Base-by-base conservation (phyloP, 768 basidiomycete genomes). In the Pulveroboletus ravenelii region DNA sequence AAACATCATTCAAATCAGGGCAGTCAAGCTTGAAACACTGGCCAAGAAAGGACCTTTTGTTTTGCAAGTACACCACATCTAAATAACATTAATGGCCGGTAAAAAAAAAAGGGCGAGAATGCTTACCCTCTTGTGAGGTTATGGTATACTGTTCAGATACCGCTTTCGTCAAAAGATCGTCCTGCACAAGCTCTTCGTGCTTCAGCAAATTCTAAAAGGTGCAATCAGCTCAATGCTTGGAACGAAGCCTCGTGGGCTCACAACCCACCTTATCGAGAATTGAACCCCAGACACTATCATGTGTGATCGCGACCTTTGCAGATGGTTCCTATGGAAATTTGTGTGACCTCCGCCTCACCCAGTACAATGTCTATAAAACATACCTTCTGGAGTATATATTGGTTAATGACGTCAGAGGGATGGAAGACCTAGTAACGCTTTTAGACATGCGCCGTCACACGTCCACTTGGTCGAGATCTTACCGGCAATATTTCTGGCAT, bases 381-480 rank as follows among this genome's bases (percentile, higher is more conserved):
- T 41, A 55, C 62, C 51, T 50, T 50, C n/a, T 54, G 43, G 1
- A 63, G 48, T 52, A 63, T 51, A 41, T 62, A 65, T 18, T 18
- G 55, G 39, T 65, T 65, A 25, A 63, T 65, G 37, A 53, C 42
- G 14, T 63, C 62, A 10, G 46, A 53, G 5, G 62, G 63, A 10
- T 63, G 62, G 41, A 65, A 63, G 17, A 54, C 57, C 62, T 62
- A 30, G n/a, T 3, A 10, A 27, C 10, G 6, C 12, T 5, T 51
- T 57, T 23, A 60, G 43, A 34, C n/a, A 18, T 15, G 10, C 23
- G 10, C 13, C 6, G 13, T 2, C 10, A 12, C 4, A n/a, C 14
- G 40, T 3, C 8, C 18, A 31, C 34, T 3, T 13, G 38, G 45
- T 10, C 35, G 18, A 38, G 8, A 8, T 2, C 55, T 2, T 46